phyloP scores from a whole-genome alignment of 805 yeast genomes.

The Candida ulmi region DNA sequence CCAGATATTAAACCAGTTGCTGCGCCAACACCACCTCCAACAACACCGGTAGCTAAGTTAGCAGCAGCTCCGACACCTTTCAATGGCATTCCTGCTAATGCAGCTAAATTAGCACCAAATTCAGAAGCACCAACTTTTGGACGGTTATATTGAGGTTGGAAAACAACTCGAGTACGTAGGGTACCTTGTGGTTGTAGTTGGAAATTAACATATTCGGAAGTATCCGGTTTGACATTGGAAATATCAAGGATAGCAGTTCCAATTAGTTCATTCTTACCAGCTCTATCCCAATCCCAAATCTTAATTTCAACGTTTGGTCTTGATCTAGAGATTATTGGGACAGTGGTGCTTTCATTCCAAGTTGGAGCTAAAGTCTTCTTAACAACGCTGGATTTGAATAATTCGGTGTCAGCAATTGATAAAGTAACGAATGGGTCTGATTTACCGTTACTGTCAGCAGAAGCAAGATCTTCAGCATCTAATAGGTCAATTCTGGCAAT shows the following conservation, averaged over 20 bases:
- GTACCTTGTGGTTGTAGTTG: conserved; percentile 61
- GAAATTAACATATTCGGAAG: conserved; percentile 40
- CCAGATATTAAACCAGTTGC: conserved; percentile 26
- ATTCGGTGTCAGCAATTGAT: conserved; percentile 46
- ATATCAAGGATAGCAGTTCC: conserved; percentile 51
- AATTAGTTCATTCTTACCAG: conserved; percentile 59
- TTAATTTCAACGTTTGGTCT: conserved; percentile 43
- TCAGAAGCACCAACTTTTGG: conserved; percentile 46
- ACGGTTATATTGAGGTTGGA: conserved; percentile 61
- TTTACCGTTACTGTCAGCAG: conserved; percentile 70
- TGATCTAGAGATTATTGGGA: conserved; percentile 61
- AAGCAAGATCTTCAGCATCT: conserved; percentile 44
- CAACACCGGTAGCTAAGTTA: conserved; percentile 36
- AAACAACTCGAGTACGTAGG: conserved; percentile 46
- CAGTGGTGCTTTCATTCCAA: conserved; percentile 63
- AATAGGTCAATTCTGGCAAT: conserved; percentile 48
- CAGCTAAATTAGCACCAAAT: conserved; percentile 35
- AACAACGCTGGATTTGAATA: conserved; percentile 53
- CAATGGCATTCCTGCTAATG: conserved; percentile 40
- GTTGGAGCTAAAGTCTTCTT: conserved; percentile 67
- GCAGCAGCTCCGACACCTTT: conserved; percentile 39
- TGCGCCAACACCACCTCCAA: conserved; percentile 32
- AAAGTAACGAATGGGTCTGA: conserved; percentile 66
- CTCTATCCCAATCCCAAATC: conserved; percentile 73
- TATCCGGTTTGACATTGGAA: conserved; percentile 39